Conservation (phyloP, 31 red algal species). For the Odonthalia washingtoniensis region DNA sequence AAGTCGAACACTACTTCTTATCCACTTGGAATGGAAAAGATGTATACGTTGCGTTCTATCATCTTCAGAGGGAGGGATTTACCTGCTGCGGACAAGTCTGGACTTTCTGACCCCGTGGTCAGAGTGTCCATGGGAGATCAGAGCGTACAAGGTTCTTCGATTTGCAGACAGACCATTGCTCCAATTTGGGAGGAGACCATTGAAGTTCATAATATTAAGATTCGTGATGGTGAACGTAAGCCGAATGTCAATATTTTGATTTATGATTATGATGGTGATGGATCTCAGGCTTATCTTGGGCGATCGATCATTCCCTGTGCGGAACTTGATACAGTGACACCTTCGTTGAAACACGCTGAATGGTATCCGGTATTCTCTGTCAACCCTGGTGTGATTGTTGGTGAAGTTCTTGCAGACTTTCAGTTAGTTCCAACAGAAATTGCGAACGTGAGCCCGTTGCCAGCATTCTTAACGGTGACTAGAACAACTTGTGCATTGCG, state of each 20-base stretch:
- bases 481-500: constrained; percentile 69
- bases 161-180: constrained; percentile 72
- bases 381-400: constrained; percentile 86
- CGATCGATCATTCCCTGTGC: constrained; percentile 83
- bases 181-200: constrained; percentile 86
- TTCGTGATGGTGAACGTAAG: constrained; percentile 78
- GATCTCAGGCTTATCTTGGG: constrained; percentile 80
- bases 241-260: constrained; percentile 93
- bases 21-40: constrained; percentile 61
- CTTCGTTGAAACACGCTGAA: constrained; percentile 59
- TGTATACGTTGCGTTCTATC: constrained; percentile 77
- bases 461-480: constrained; percentile 33
- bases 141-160: constrained; percentile 37
- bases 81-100: constrained; percentile 86
- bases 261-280: constrained; percentile 79
- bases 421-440: constrained; percentile 79
- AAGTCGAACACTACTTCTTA: constrained; percentile 61
- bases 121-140: constrained; percentile 86
- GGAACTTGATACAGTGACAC: constrained; percentile 68
- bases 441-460: constrained; percentile 67
- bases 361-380: constrained; percentile 98
- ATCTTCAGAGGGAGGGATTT: constrained; percentile 80
- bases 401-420: constrained; percentile 95
- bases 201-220: constrained; percentile 69
- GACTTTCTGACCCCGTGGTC: constrained; percentile 83